A percentile compares a stretch with the other conserved stretches of the same genome.
Conservation (phyloP, 2,329 filamentous ascomycete species). For the Colletotrichum sp. region DNA sequence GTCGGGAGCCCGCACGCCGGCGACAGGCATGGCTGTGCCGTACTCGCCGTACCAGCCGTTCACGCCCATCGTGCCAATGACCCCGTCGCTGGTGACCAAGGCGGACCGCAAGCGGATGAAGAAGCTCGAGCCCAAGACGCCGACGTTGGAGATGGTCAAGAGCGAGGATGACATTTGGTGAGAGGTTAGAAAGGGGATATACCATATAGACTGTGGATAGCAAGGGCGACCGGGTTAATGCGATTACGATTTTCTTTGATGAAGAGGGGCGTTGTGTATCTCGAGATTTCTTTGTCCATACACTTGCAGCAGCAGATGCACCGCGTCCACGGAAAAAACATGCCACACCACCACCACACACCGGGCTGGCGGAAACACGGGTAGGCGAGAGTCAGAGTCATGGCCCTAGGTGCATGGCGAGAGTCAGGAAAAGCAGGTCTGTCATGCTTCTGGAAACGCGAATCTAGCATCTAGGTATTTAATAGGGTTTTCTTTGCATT, state of each 20-base stretch:
- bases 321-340: not conserved
- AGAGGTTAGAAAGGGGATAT: constrained; percentile 3
- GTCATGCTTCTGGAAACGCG: not conserved
- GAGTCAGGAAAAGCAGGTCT: not conserved
- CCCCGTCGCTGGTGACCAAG: constrained; percentile 74
- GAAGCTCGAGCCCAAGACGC: constrained; percentile 68
- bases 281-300: not conserved
- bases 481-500: not conserved
- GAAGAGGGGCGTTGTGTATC: not conserved
- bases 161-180: constrained; percentile 70
- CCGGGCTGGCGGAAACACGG: not conserved
- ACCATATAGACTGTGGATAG: constrained; percentile 18
- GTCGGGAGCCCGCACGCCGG: constrained; percentile 64
- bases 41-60: constrained; percentile 84
- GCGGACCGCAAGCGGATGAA: constrained; percentile 73
- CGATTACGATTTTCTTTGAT: not conserved
- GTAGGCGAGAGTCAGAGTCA: not conserved
- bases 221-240: constrained; percentile 17
- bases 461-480: constrained; percentile 8
- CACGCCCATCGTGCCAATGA: constrained; percentile 76
- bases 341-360: not conserved
- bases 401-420: not conserved
- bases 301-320: not conserved
- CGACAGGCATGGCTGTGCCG: constrained; percentile 66
- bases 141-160: constrained; percentile 66